Conservation (phyloP, 1,284 basidiomycete genomes). For the Takashimella tepidaria region DNA sequence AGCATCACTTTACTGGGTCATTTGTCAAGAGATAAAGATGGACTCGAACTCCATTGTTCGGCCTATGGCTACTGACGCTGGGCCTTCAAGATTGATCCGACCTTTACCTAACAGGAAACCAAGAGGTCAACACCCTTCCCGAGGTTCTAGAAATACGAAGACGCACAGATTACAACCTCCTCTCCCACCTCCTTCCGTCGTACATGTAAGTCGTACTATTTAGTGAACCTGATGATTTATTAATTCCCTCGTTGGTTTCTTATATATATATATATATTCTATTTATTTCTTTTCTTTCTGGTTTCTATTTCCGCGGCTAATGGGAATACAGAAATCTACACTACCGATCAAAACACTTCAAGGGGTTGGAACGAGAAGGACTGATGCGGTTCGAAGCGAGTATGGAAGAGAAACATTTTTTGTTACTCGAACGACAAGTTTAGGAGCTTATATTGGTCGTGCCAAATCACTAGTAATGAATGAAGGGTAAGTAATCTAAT, state of each 20-base stretch:
- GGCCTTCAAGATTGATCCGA: neutral
- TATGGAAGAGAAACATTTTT: conserved; percentile 70
- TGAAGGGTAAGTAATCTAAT: conserved; percentile 67
- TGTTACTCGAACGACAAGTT: conserved; percentile 67
- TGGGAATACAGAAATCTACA: too few relatives aligned
- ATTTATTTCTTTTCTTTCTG: too few relatives aligned
- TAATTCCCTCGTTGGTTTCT: too few relatives aligned
- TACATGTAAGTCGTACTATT: too few relatives aligned
- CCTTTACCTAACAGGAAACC: neutral
- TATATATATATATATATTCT: too few relatives aligned
- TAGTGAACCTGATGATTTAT: too few relatives aligned
- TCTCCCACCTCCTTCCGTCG: too few relatives aligned
- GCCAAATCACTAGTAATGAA: conserved; percentile 70
- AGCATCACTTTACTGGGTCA: too few relatives aligned
- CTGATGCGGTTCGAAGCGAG: conserved; percentile 29
- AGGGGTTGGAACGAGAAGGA: conserved; percentile 26
- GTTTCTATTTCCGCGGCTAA: too few relatives aligned
- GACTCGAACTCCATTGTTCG: too few relatives aligned
- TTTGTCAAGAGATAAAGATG: too few relatives aligned
- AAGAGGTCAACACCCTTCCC: neutral
- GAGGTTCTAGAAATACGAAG: neutral
- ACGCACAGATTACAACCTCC: neutral
- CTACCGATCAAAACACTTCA: conserved; percentile 34
- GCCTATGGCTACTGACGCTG: neutral
- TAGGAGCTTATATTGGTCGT: conserved; percentile 69